Percentiles rank a stretch among this genome's conserved stretches.
Conservation (phyloP, 192 early-diverging fungal species). For the Mortierella antarctica region DNA sequence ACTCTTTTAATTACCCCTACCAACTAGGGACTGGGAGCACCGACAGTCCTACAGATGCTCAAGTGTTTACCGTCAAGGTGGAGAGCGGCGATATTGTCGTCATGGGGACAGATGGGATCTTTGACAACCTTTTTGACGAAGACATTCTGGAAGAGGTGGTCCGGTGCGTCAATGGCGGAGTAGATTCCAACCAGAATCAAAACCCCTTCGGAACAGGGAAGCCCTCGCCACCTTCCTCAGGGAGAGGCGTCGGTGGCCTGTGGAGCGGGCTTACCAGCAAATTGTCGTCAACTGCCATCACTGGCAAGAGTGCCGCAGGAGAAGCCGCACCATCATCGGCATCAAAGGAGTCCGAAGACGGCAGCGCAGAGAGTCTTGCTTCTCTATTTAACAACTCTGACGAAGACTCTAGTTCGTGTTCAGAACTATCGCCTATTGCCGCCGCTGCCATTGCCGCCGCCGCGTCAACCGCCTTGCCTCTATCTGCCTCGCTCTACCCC, state of each 20-base stretch:
- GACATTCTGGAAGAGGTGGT: conserved; percentile 93
- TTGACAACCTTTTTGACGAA: conserved; percentile 98
- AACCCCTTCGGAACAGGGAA: conserved; percentile 41
- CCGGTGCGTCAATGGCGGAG: conserved; percentile 33
- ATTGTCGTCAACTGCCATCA: conserved; percentile 25
- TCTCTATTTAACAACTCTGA: not conserved
- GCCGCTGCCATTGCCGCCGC: conserved; percentile 34
- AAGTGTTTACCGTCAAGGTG: conserved; percentile 85
- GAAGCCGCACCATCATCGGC: not conserved
- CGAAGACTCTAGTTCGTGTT: not conserved
- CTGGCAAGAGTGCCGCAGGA: conserved; percentile 9
- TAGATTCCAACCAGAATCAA: conserved; percentile 39
- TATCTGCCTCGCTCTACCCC: conserved; percentile 23
- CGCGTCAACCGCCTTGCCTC: conserved; percentile 17
- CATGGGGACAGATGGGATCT: conserved; percentile 93
- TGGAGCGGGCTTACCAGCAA: conserved; percentile 45
- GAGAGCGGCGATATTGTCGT: conserved; percentile 94
- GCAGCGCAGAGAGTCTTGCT: not conserved
- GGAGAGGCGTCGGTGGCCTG: conserved; percentile 38
- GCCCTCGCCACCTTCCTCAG: conserved; percentile 7
- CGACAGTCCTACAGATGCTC: conserved; percentile 86
- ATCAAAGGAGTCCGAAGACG: not conserved
- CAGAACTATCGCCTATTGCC: conserved; percentile 39
- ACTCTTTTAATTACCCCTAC: conserved; percentile 98
- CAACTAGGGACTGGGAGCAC: conserved; percentile 91